phyloP scores from a whole-genome alignment of 805 yeast genomes.

The Metschnikowia arizonensis region DNA sequence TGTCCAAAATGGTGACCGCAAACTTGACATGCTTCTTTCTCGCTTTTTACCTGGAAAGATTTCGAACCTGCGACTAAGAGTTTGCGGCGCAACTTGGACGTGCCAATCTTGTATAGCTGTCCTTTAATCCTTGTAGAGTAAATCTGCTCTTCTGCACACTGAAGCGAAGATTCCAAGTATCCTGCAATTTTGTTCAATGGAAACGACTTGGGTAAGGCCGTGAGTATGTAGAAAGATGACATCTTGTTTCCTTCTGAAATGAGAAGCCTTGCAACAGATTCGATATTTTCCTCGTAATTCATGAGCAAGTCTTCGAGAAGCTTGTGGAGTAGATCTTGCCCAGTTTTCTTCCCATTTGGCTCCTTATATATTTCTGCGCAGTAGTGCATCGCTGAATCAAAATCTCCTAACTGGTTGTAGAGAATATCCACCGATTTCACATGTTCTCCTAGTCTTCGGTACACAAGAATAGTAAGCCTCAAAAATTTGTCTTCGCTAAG shows the following conservation, averaged over 20 bases:
- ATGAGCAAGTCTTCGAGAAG: constrained; percentile 47
- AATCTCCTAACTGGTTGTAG: constrained; percentile 53
- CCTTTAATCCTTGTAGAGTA: constrained; percentile 40
- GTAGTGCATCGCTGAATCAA: constrained; percentile 55
- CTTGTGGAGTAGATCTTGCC: constrained; percentile 45
- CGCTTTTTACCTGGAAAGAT: constrained; percentile 36
- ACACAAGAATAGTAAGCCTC: constrained; percentile 52
- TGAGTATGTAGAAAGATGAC: constrained; percentile 43
- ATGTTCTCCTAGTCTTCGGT: constrained; percentile 57
- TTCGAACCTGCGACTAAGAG: constrained; percentile 37
- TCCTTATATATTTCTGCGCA: constrained; percentile 46
- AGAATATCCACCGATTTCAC: constrained; percentile 59
- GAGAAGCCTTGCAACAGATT: constrained; percentile 39
- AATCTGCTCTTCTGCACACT: constrained; percentile 36
- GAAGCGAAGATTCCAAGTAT: constrained; percentile 45
- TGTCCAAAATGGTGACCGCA: constrained; percentile 57
- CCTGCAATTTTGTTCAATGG: constrained; percentile 40
- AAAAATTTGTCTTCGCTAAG: constrained; percentile 30
- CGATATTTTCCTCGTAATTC: constrained; percentile 31
- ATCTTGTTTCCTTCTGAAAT: constrained; percentile 45
- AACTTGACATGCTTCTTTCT: constrained; percentile 46
- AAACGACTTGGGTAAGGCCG: constrained; percentile 49
- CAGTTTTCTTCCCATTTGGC: constrained; percentile 32
- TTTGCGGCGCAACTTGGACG: constrained; percentile 44
- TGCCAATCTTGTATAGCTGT: constrained; percentile 51